Evolutionary conservation across 805 yeast species (phyloP), one percentile per base, ranked within the genome.

Genomic region (Schizosaccharomyces cryophilus): DNA sequence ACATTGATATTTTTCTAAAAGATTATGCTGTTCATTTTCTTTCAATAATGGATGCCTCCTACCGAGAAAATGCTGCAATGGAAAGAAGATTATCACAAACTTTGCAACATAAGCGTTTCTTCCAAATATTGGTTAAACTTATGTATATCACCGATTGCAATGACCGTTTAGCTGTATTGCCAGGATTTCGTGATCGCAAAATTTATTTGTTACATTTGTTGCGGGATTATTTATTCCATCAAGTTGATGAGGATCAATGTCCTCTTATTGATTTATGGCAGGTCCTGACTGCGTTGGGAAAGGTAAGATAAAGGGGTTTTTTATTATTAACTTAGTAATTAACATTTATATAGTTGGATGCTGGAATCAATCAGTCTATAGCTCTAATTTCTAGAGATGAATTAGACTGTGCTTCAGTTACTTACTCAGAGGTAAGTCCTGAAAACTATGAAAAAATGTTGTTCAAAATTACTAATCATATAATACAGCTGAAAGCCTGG

Each of bases 21-120:
- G 55, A 66, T 42, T 62, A 70, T 42, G 65, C 69, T 24, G 68
- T 69, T 26, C 66, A 66, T 54, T 38, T 65, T 4, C 61, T 65
- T 61, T 63, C 65, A 7, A 62, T 63, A 5, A 35, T 67, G 30
- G 69, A 69, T 60, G 56, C 61, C 11, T 63, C 70, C 15, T 64
- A 65, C 5, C 62, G 63, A n/a, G 62, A 62, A 24, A 64, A 60
- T 19, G 73, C 71, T 61, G 58, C 54, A 15, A 64, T 73, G 35
- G 76, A 74, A 63, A 64, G 63, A 2, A 65, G 67, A 30, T 72
- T 93, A 48, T 70, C 80, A 17, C 76, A 78, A 61, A 97, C 90
- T 70, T 72, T 89, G 30, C 97, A 93, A 69, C 93, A 93, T 70
- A 93, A 85, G 3, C 76, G 97, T 63, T 72, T 93, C 38, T 87